Evolutionary conservation across 179 eudicot genomes (phyloP).

Genomic region (Silene noctiflora): DNA sequence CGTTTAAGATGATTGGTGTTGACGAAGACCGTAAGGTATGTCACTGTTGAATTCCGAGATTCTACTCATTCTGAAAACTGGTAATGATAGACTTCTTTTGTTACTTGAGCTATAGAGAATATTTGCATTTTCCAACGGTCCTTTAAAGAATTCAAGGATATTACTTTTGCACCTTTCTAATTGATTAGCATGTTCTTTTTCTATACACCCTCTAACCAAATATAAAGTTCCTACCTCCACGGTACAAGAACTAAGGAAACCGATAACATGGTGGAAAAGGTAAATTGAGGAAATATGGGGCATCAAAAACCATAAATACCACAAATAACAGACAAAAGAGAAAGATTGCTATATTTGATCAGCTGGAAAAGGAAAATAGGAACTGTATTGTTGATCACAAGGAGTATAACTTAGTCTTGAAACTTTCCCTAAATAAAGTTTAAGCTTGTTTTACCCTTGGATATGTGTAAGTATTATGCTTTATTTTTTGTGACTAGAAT

Average conservation of each 20-base stretch:
- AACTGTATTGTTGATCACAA: not conserved
- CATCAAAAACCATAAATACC: too few species aligned
- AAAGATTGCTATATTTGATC: too few species aligned
- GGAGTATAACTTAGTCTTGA: not conserved
- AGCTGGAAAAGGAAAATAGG: not conserved
- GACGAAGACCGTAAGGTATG: slow-evolving; percentile 40
- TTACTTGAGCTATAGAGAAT: slow-evolving; percentile 6
- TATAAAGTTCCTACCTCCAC: too few species aligned
- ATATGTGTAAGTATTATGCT: not conserved
- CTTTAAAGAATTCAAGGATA: not conserved
- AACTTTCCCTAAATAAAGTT: not conserved
- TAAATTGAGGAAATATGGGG: too few species aligned
- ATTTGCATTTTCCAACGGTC: not conserved
- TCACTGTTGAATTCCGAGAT: not conserved
- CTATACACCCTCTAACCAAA: not conserved
- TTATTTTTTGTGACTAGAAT: not conserved
- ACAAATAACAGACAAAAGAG: too few species aligned
- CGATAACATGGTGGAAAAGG: too few species aligned
- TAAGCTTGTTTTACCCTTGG: not conserved
- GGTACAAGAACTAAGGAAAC: too few species aligned
- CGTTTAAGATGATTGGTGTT: slow-evolving; percentile 35
- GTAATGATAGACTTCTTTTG: not conserved
- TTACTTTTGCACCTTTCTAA: not conserved
- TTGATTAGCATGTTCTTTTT: not conserved
- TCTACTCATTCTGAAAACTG: not conserved